These are phyloP conservation scores for Xylaria sp. DNA, from an alignment of 2,329 filamentous ascomycete genomes.

Conservation along the genomic window DNA sequence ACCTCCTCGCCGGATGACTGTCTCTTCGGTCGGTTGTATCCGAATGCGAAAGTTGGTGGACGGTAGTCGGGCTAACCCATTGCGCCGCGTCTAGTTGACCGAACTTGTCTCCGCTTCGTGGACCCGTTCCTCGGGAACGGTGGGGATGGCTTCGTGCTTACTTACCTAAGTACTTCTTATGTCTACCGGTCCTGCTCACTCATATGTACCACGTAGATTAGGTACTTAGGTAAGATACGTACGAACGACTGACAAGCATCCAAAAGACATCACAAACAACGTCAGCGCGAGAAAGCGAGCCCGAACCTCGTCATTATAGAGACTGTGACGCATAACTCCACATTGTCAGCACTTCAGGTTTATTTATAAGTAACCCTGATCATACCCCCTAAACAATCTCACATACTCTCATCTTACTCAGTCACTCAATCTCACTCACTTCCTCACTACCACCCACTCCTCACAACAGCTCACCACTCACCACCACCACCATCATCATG, in stretches of 20 bases:
- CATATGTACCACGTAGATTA: not conserved
- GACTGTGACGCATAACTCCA: not conserved
- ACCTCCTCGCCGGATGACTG: too few relatives aligned
- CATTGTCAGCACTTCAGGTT: not conserved
- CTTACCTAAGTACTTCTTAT: not conserved
- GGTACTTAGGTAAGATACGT: not conserved
- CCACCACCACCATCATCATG: constrained; percentile 39
- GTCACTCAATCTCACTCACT: not conserved
- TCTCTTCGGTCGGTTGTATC: not conserved
- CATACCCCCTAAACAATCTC: not conserved
- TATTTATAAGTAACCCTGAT: not conserved
- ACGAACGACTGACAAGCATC: not conserved
- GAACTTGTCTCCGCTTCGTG: constrained; percentile 11
- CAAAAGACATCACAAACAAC: not conserved
- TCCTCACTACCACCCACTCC: not conserved
- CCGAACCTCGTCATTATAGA: not conserved
- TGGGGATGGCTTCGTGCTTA: not conserved
- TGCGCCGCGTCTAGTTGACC: not conserved
- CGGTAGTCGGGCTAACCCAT: constrained; percentile 20
- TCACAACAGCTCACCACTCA: not conserved
- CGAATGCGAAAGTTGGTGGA: constrained; percentile 26
- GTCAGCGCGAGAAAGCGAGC: not conserved
- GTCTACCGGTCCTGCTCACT: too few relatives aligned
- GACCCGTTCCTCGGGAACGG: not conserved
- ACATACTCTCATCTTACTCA: not conserved